Percentiles rank a stretch among this genome's conserved stretches.
phyloP scores from a whole-genome alignment of 441 rosid species.

The Eruca vesicaria region DNA sequence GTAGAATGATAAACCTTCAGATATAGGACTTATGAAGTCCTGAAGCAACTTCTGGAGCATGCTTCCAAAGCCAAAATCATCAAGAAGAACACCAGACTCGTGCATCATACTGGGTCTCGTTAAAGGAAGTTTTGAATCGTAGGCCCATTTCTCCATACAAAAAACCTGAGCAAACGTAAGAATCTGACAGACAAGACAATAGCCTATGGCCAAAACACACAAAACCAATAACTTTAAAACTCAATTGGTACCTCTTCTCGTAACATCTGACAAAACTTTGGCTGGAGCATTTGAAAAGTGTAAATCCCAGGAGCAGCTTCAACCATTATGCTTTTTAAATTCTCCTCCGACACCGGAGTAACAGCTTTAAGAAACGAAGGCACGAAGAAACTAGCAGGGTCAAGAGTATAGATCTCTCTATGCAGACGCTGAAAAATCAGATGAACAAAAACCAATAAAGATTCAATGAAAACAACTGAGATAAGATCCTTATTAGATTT shows the following conservation, averaged over 20 bases:
- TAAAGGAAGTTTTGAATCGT: neutral
- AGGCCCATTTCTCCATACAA: neutral
- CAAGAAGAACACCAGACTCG: slow-evolving; percentile 65
- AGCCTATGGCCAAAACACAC: slow-evolving; percentile 19
- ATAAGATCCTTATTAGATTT: neutral
- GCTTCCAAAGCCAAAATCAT: slow-evolving; percentile 64
- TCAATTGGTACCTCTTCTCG: slow-evolving; percentile 48
- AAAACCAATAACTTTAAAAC: slow-evolving; percentile 1
- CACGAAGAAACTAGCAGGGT: slow-evolving; percentile 47
- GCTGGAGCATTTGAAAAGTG: slow-evolving; percentile 62
- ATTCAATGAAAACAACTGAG: neutral
- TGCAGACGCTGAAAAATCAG: slow-evolving; percentile 48
- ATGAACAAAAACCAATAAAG: slow-evolving; percentile 15
- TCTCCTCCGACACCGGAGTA: slow-evolving; percentile 45
- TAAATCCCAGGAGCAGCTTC: slow-evolving; percentile 53
- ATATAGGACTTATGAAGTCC: slow-evolving; percentile 57
- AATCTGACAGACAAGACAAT: slow-evolving; percentile 39
- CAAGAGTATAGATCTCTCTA: slow-evolving; percentile 51
- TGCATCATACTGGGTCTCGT: slow-evolving; percentile 2
- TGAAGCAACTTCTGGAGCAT: slow-evolving; percentile 62
- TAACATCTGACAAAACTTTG: slow-evolving; percentile 51
- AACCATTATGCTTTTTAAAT: slow-evolving; percentile 47
- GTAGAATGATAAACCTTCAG: slow-evolving; percentile 40
- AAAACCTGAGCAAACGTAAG: slow-evolving; percentile 48
- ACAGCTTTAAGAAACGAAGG: slow-evolving; percentile 63